Percentiles rank a stretch among this genome's conserved stretches.
These are phyloP conservation scores for Boletus insuetus DNA, from an alignment of 768 basidiomycete species.

Conservation along the genomic window DNA sequence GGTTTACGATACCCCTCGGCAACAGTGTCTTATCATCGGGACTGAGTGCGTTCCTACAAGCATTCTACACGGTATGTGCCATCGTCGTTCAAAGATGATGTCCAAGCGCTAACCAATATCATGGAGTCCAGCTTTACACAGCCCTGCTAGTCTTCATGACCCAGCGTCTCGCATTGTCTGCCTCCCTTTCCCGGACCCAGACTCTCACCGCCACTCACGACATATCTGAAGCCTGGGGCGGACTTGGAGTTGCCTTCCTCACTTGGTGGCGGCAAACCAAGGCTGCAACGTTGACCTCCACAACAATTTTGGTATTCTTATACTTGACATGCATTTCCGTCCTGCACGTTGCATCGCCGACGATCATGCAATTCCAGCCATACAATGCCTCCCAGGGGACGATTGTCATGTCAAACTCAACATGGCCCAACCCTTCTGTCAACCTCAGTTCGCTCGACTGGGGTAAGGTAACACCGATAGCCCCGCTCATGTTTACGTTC, in stretches of 20 bases:
- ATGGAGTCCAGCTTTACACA: background rate
- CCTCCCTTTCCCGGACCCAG: background rate
- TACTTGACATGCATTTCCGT: background rate
- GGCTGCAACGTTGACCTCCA: background rate
- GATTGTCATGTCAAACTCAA: background rate
- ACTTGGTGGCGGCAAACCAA: background rate
- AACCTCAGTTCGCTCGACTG: background rate
- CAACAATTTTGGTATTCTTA: background rate
- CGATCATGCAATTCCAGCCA: background rate
- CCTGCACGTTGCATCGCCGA: background rate
- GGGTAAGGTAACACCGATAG: background rate
- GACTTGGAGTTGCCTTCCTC: background rate
- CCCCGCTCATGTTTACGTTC: too few species aligned
- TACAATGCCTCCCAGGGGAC: background rate
- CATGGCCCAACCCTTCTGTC: background rate
- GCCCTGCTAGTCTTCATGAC: background rate
- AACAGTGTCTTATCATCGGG: background rate
- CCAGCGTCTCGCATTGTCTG: background rate
- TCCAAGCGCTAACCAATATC: too few species aligned
- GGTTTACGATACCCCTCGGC: background rate
- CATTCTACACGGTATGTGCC: background rate
- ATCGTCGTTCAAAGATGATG: too few species aligned
- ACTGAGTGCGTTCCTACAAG: background rate
- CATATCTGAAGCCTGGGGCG: background rate
- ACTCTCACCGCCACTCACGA: background rate